Conservation (phyloP, 257 asterid species). For the Nicotiana paniculata region DNA sequence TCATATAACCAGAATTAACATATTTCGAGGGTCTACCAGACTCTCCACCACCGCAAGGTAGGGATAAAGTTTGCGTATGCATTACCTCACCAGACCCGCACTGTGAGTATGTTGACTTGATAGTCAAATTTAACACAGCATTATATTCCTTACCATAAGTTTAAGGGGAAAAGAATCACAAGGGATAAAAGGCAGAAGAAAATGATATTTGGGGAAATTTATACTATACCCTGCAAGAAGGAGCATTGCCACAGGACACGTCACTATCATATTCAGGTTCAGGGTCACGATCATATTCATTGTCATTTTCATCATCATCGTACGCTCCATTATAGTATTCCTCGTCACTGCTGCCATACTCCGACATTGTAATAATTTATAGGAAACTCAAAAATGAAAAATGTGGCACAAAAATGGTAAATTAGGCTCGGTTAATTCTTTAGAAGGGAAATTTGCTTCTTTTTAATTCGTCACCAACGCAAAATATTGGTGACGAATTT, state of each 20-base stretch:
- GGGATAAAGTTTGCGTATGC: too few relatives aligned
- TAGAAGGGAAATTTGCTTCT: neutral
- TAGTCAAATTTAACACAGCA: neutral
- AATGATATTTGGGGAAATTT: neutral
- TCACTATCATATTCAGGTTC: slow-evolving; percentile 17
- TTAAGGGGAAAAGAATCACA: neutral
- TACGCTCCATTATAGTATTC: slow-evolving; percentile 20
- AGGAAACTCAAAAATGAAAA: neutral
- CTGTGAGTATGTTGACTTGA: neutral
- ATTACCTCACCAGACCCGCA: too few relatives aligned
- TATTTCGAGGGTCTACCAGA: too few relatives aligned
- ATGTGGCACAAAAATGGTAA: neutral
- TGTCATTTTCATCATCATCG: slow-evolving; percentile 8
- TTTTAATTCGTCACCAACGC: neutral
- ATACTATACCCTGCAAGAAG: slow-evolving; percentile 34
- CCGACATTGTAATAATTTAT: slow-evolving; percentile 9
- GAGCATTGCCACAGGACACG: neutral
- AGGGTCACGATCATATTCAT: slow-evolving; percentile 5
- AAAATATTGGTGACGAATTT: neutral
- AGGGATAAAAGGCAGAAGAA: neutral
- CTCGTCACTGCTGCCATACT: slow-evolving; percentile 31
- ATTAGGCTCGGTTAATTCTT: too few relatives aligned
- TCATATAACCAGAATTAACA: neutral
- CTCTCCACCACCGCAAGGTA: too few relatives aligned
- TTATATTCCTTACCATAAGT: neutral